Percentiles rank a stretch among this genome's conserved stretches.
Conservation (phyloP, 345 rosid species). For the Aquilaria malaccensis region DNA sequence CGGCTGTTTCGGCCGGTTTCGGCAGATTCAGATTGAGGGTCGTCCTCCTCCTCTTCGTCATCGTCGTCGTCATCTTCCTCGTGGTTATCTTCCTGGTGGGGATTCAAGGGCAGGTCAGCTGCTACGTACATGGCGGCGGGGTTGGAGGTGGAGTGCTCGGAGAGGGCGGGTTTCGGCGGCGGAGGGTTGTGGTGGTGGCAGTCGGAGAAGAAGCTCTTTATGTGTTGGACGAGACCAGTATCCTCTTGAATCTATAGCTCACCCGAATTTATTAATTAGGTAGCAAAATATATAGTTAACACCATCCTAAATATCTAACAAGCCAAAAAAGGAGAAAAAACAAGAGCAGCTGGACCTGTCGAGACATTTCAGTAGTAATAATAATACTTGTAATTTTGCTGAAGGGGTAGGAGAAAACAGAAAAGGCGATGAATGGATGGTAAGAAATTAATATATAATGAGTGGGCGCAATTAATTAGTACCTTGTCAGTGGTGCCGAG, state of each 20-base stretch:
- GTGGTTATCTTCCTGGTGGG: constrained; percentile 24
- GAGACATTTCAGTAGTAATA: no score
- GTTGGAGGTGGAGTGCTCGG: constrained; percentile 71
- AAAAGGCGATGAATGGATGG: no score
- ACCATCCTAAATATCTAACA: no score
- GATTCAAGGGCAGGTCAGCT: constrained; percentile 12
- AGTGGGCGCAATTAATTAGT: background rate
- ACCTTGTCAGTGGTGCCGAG: constrained; percentile 79
- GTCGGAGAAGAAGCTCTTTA: constrained; percentile 44
- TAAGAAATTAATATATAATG: no score
- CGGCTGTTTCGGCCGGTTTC: constrained; percentile 30
- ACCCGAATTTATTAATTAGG: no score
- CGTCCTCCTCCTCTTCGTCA: background rate
- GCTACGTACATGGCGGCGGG: constrained; percentile 33
- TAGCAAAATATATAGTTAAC: no score
- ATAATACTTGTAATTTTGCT: no score
- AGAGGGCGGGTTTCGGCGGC: constrained; percentile 71
- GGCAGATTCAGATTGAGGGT: constrained; percentile 30
- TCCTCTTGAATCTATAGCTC: constrained; percentile 46
- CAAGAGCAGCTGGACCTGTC: no score
- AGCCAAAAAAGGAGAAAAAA: no score
- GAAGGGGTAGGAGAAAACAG: no score
- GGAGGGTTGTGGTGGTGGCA: constrained; percentile 28
- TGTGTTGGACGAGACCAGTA: constrained; percentile 34
- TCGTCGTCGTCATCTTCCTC: constrained; percentile 28